Evolutionary conservation across 2,329 filamentous ascomycete species (phyloP), one percentile per base, ranked within the genome.

Genomic region (Phyllosticta citrichinensis): DNA sequence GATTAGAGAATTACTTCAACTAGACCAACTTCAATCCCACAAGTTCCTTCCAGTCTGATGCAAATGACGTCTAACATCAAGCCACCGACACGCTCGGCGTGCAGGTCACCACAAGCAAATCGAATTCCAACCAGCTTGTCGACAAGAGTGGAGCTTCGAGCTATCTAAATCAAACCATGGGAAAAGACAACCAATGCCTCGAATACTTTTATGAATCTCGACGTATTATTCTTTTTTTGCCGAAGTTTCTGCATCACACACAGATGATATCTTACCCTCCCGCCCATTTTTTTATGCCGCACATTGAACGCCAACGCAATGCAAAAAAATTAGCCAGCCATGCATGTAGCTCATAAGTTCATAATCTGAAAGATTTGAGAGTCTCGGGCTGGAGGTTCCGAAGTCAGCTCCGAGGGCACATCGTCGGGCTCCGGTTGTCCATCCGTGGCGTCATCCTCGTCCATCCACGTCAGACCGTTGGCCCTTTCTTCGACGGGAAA

Each of bases 401-500:
- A 47, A 47, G 40, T 47, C 40, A 14, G 40, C 30, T 62, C 60
- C 22, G 55, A 33, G 24, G 60, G 51, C 27, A 51, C 53, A 24
- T 60, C 58, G 6, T 60, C 58, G 40, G 58, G 52, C 17, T 47
- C 40, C 40, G 17, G 40, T 25, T 60, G 58, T 19, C 50, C 55
- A 24, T 62, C 61, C n/a, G 61, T 59, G 30, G 33, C 19, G 25
- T 73, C 71, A 65, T 76, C 74, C 71, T 81, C 79, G 64, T 79
- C 76, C 93, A 97, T 97, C 94, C 94, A 99, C 17, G 88, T 90
- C 69, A 94, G 77, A 5, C 93, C 93, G 71, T 97, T 97, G 33
- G 91, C 91, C 67, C 92, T 88, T 76, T 99, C 94, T 74, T 99
- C 94, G 12, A 97, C 82, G 0, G 91, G 90, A 68, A 97, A 97